phyloP scores from a whole-genome alignment of 495 filamentous ascomycete species.

The Pseudoneurospora amorphoporcata region DNA sequence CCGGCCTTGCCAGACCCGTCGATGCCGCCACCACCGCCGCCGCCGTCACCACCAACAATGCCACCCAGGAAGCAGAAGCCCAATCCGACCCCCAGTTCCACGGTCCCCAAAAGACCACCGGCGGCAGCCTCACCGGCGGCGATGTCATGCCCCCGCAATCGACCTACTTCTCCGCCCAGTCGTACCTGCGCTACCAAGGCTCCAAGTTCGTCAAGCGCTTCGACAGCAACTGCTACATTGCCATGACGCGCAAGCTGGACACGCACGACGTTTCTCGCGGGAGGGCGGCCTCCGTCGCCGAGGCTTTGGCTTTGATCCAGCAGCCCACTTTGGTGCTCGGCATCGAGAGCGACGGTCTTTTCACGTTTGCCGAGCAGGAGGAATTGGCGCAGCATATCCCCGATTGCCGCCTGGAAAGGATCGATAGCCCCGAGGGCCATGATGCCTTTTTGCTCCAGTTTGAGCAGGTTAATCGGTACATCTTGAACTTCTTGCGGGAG shows the following conservation, averaged over 20 bases:
- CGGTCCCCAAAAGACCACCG: slow-evolving; percentile 38
- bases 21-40: slow-evolving; percentile 24
- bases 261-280: slow-evolving; percentile 87
- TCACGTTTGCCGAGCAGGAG: slow-evolving; percentile 92
- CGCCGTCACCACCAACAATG: slow-evolving; percentile 11
- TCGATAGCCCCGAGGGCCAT: slow-evolving; percentile 89
- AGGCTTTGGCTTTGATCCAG: slow-evolving; percentile 69
- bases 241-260: slow-evolving; percentile 97
- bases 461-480: slow-evolving; percentile 86
- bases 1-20: slow-evolving; percentile 24
- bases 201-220: slow-evolving; percentile 95
- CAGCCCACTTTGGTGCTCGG: slow-evolving; percentile 86
- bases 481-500: slow-evolving; percentile 73
- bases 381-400: slow-evolving; percentile 79
- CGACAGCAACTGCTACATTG: slow-evolving; percentile 97
- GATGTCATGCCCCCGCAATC: slow-evolving; percentile 47
- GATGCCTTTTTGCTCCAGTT: slow-evolving; percentile 96
- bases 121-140: slow-evolving; percentile 21
- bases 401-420: slow-evolving; percentile 64
- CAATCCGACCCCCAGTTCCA: slow-evolving; percentile 66
- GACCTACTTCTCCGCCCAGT: slow-evolving; percentile 94
- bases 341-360: slow-evolving; percentile 89
- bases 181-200: slow-evolving; percentile 95
- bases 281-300: slow-evolving; percentile 50
- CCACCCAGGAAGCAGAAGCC: not conserved